Conservation (phyloP, 305 asterid genomes). For the Fraxinus dipetala region DNA sequence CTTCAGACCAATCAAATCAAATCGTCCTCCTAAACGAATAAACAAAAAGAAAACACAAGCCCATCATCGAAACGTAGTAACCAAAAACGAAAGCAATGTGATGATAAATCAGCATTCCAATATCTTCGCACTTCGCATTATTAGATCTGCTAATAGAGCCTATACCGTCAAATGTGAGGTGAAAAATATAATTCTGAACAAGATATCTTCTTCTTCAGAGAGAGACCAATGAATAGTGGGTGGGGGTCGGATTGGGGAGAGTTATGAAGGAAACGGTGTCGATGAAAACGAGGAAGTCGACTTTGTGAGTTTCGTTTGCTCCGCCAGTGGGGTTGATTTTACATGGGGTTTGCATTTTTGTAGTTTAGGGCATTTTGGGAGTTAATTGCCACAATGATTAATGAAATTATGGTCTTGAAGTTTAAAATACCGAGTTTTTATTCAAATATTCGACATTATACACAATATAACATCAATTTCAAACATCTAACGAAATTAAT, state of each 20-base stretch:
- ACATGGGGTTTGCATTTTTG: not conserved
- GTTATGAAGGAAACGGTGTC: conserved; percentile 42
- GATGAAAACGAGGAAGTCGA: conserved; percentile 59
- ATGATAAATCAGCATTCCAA: not conserved
- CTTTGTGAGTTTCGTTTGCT: conserved; percentile 32
- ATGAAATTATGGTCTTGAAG: too few relatives aligned
- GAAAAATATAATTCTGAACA: conserved; percentile 13
- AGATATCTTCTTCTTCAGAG: not conserved
- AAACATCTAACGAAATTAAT: too few relatives aligned
- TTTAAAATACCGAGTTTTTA: too few relatives aligned
- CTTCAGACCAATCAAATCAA: conserved; percentile 39
- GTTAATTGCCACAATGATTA: too few relatives aligned
- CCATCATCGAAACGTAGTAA: conserved; percentile 11
- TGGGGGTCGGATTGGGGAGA: conserved; percentile 24
- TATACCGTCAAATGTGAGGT: conserved; percentile 32
- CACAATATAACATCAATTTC: too few relatives aligned
- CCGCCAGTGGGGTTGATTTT: conserved; percentile 45
- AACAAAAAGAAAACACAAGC: conserved; percentile 13
- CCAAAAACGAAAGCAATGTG: conserved; percentile 9
- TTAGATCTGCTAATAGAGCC: conserved; percentile 28
- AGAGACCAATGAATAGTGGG: conserved; percentile 4
- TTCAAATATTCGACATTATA: too few relatives aligned
- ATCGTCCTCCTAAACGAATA: conserved; percentile 25
- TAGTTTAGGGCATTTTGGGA: not conserved
- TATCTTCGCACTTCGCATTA: not conserved